Base-by-base conservation (phyloP, 495 filamentous ascomycete species). In the Aspergillus carlsbadensis region DNA sequence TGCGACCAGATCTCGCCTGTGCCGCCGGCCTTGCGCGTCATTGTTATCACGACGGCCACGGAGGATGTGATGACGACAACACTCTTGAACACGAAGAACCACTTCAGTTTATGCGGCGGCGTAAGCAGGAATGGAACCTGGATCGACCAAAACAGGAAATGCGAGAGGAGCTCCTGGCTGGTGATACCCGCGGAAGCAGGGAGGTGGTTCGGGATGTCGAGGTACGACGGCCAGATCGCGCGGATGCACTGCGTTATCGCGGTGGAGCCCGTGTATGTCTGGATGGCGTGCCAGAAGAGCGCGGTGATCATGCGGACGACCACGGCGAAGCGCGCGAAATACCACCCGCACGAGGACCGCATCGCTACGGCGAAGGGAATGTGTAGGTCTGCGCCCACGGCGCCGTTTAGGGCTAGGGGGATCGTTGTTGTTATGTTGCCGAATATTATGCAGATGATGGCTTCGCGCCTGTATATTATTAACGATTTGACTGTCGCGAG, bases 191-290 rank as follows among this genome's bases (percentile, higher is more conserved):
- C 70, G 21, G 63, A 67, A 6, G 55, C 71, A 3, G 82, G 69
- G 11, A 85, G 73, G 49, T 64, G 66, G 54, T 84, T 84, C 56
- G 82, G 78, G 46, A 87, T 81, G 31, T 81, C 79, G 15, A 81
- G 75, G 82, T 83, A 87, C 59, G 83, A 81, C 69, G 82, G 74
- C 13, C 86, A 71, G 57, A 86, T 78, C 7, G 74, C 73, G 24
- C 84, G 77, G 5, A 81, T 79, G 15, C 84, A 66, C 34, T 85
- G 81, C 40, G 74, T 70, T 56, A 85, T 58, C 14, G 45, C 18
- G 29, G 45, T 45, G 5, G 39, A 48, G 33, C 56, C 49, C 34
- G 47, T 48, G 43, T 56, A 56, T 8, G 35, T 24, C 2, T 56
- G 29, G 0, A 43, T 56, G 6, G 53, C 29, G 33, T 48, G 47